Evolutionary conservation across 2,329 filamentous ascomycete species (phyloP).

Genomic region (Exophiala viscosa): DNA sequence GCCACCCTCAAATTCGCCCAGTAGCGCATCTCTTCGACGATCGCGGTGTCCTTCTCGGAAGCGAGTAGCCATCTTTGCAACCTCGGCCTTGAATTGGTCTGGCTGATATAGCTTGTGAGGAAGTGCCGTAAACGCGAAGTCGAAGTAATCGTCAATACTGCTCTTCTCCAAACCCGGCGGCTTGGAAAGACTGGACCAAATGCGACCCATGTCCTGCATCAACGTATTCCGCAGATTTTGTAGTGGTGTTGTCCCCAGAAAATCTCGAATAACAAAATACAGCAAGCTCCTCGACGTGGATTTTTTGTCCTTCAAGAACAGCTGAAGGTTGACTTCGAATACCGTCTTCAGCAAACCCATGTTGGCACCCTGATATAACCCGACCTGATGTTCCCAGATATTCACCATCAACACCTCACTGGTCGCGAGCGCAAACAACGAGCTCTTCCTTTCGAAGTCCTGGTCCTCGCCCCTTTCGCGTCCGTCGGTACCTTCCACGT

Average conservation of each 20-base stretch:
- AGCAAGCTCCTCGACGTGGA: slow-evolving; percentile 83
- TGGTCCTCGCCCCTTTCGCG: slow-evolving; percentile 96
- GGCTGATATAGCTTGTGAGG: slow-evolving; percentile 96
- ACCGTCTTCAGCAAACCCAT: slow-evolving; percentile 99
- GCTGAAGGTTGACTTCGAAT: slow-evolving; percentile 95
- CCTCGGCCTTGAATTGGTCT: slow-evolving; percentile 80
- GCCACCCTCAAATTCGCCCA: slow-evolving; percentile 68
- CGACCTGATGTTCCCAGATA: slow-evolving; percentile 99
- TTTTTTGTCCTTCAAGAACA: slow-evolving; percentile 95
- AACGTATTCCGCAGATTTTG: slow-evolving; percentile 86
- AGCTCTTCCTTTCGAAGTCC: slow-evolving; percentile 98
- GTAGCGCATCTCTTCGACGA: slow-evolving; percentile 56
- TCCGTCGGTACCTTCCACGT: slow-evolving; percentile 96
- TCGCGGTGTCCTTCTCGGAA: slow-evolving; percentile 80
- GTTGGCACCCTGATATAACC: slow-evolving; percentile 95
- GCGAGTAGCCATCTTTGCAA: slow-evolving; percentile 71
- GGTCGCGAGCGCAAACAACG: slow-evolving; percentile 91
- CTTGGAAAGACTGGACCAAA: slow-evolving; percentile 92
- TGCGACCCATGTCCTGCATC: slow-evolving; percentile 81
- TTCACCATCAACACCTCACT: slow-evolving; percentile 98
- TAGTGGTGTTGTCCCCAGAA: slow-evolving; percentile 86
- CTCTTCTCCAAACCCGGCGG: slow-evolving; percentile 83
- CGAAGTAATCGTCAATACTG: slow-evolving; percentile 93
- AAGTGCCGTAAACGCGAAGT: slow-evolving; percentile 92
- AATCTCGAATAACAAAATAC: slow-evolving; percentile 98